Evolutionary conservation across 1,284 basidiomycete genomes (phyloP).

Genomic region (Filobasidium uniguttulatum): DNA sequence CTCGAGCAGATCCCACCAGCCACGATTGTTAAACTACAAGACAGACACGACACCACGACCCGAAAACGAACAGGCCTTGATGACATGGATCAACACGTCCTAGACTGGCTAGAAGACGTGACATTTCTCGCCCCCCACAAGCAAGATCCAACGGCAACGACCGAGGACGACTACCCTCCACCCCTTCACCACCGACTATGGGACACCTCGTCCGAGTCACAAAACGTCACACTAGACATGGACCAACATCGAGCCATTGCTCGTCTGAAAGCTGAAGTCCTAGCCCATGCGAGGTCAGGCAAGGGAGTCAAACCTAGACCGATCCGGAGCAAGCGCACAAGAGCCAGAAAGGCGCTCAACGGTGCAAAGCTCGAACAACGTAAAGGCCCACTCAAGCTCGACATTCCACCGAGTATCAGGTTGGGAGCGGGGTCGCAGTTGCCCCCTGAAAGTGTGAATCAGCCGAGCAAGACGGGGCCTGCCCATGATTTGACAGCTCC

Average conservation of each 20-base stretch:
- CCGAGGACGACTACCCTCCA: neutral
- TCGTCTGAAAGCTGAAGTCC: constrained; percentile 10
- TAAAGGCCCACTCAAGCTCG: constrained; percentile 6
- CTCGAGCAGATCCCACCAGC: constrained; percentile 5
- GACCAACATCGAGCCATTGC: constrained; percentile 2
- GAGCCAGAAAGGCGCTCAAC: neutral
- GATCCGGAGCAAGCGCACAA: neutral
- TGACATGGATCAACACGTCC: neutral
- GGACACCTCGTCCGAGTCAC: neutral
- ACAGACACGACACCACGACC: neutral
- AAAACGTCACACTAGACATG: constrained; percentile 2
- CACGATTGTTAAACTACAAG: neutral
- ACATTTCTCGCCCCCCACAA: no score
- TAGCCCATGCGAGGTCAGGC: constrained; percentile 7
- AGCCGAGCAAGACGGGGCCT: no score
- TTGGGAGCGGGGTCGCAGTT: no score
- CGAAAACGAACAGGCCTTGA: constrained; percentile 2
- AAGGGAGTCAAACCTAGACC: neutral
- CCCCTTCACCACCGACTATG: constrained; percentile 3
- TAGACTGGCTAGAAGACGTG: constrained; percentile 2
- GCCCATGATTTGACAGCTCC: no score
- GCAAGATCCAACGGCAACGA: neutral
- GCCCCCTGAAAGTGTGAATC: no score
- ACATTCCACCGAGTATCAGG: neutral
- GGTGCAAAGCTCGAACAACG: constrained; percentile 1